Conservation (phyloP, 2,329 filamentous ascomycete species). For the Cladophialophora immunda region DNA sequence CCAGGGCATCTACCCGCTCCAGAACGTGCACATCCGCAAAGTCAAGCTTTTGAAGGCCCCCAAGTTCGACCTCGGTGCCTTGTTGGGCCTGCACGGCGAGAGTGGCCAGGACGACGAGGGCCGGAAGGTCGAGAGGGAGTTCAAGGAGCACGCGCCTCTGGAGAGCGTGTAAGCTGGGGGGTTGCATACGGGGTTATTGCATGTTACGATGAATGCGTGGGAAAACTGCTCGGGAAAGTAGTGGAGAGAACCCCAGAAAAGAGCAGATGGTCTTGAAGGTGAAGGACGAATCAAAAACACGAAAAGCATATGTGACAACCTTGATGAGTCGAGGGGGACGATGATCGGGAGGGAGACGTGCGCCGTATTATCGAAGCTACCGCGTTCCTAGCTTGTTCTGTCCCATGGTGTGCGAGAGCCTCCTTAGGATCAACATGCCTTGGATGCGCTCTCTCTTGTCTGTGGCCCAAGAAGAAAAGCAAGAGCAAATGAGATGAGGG, state of each 20-base stretch:
- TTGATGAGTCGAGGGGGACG: neutral
- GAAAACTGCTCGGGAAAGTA: neutral
- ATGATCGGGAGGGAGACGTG: neutral
- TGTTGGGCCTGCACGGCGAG: constrained; percentile 97
- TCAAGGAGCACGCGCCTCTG: constrained; percentile 94
- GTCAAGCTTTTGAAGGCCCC: constrained; percentile 98
- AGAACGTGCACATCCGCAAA: constrained; percentile 99
- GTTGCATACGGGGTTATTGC: neutral
- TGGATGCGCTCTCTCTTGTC: neutral
- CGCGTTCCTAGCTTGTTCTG: neutral
- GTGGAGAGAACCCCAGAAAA: neutral
- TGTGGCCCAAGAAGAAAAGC: neutral
- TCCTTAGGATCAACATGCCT: neutral
- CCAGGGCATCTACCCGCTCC: constrained; percentile 99
- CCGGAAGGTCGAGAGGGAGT: constrained; percentile 98
- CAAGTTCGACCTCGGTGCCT: constrained; percentile 98
- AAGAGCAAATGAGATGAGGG: neutral
- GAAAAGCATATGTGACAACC: neutral
- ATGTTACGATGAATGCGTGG: constrained; percentile 1
- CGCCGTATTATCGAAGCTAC: neutral
- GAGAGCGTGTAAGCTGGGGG: constrained; percentile 78
- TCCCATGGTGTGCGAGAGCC: neutral
- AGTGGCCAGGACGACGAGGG: constrained; percentile 94
- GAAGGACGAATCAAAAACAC: neutral
- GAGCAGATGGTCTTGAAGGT: neutral